A percentile compares a stretch with the other conserved stretches of the same genome.
These are phyloP conservation scores for Mayamaea pseudoterrestris DNA, from an alignment of 108 stramenopile genomes.

Conservation along the genomic window DNA sequence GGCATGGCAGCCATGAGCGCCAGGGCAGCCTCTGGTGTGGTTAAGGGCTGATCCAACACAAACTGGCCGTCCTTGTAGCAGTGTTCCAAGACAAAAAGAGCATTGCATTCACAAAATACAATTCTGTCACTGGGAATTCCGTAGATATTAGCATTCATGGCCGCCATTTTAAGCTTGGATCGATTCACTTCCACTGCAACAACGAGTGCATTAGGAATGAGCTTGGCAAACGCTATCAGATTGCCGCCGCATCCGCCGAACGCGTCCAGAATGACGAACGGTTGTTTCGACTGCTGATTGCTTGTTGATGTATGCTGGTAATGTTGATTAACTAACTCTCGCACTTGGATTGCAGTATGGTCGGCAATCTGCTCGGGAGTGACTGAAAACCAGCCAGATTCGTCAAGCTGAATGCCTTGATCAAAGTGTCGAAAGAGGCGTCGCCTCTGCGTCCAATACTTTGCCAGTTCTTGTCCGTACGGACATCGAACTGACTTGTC, in stretches of 20 bases:
- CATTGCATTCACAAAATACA: constrained; percentile 73
- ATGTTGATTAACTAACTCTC: neutral
- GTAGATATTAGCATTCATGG: constrained; percentile 90
- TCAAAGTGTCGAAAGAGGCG: constrained; percentile 68
- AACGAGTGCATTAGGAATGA: constrained; percentile 18
- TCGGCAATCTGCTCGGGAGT: constrained; percentile 75
- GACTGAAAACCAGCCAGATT: constrained; percentile 65
- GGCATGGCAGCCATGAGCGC: constrained; percentile 33
- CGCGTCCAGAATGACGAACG: constrained; percentile 41
- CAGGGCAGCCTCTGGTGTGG: constrained; percentile 9
- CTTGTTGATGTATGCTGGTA: neutral
- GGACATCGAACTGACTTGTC: constrained; percentile 23
- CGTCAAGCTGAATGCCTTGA: constrained; percentile 63
- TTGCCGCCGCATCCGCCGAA: constrained; percentile 86
- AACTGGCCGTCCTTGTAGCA: constrained; percentile 60
- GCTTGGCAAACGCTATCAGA: constrained; percentile 55
- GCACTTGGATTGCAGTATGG: constrained; percentile 42
- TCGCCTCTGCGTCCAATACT: constrained; percentile 71
- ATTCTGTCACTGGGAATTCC: constrained; percentile 62
- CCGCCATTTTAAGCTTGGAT: constrained; percentile 74
- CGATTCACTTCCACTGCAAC: constrained; percentile 86
- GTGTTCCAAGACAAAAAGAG: constrained; percentile 53
- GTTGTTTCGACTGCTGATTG: neutral
- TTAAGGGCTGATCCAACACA: constrained; percentile 37
- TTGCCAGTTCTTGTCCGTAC: constrained; percentile 29